phyloP scores from a whole-genome alignment of 2,329 filamentous ascomycete species.

The Talaromyces funiculosus region DNA sequence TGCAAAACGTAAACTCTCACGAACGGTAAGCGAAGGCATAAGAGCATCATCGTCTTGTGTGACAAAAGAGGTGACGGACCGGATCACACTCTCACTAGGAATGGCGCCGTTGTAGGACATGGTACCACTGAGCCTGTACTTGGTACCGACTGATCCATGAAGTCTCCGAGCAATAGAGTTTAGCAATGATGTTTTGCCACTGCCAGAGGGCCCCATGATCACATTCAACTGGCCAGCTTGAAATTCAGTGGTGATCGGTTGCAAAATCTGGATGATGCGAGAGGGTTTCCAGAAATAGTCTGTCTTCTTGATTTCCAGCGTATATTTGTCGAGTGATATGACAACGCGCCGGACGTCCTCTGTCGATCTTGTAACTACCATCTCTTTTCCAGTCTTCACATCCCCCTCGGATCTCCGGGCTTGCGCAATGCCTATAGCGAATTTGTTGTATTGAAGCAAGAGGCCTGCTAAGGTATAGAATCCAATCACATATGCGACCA shows the following conservation, averaged over 20 bases:
- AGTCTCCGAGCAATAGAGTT: conserved; percentile 67
- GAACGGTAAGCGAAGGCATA: conserved; percentile 66
- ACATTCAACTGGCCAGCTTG: conserved; percentile 64
- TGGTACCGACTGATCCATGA: conserved; percentile 55
- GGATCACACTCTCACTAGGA: conserved; percentile 63
- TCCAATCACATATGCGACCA: conserved; percentile 57
- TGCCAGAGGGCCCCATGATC: conserved; percentile 75
- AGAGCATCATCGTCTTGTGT: conserved; percentile 74
- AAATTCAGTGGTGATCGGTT: conserved; percentile 62
- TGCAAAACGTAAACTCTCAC: conserved; percentile 66
- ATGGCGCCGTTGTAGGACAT: conserved; percentile 65
- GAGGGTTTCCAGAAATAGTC: conserved; percentile 44
- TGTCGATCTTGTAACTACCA: conserved; percentile 50
- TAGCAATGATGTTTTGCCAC: conserved; percentile 68
- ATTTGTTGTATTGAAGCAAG: conserved; percentile 58
- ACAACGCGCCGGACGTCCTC: conserved; percentile 55
- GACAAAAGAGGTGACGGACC: conserved; percentile 69
- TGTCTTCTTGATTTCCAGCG: conserved; percentile 59
- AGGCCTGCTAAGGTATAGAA: conserved; percentile 59
- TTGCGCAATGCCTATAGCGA: conserved; percentile 65
- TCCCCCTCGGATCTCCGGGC: conserved; percentile 55
- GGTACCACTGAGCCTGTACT: conserved; percentile 56
- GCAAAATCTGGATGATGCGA: conserved; percentile 50
- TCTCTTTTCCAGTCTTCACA: conserved; percentile 62
- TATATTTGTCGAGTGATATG: conserved; percentile 60